These are phyloP conservation scores for Leptodermis oblonga DNA, from an alignment of 257 asterid species.

Conservation along the genomic window DNA sequence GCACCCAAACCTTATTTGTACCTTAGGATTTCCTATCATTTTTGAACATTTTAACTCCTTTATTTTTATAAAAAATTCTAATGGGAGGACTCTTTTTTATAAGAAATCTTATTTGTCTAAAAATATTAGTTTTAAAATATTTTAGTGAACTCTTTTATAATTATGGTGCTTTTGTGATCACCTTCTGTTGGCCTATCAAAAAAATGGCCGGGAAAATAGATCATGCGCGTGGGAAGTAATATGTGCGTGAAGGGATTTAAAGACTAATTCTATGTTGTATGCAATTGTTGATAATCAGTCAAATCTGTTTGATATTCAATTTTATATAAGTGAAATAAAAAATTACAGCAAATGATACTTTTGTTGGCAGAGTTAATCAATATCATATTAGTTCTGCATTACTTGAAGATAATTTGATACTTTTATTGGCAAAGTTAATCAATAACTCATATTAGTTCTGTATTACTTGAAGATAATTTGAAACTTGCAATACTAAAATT, in stretches of 20 bases:
- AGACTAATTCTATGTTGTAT: not conserved
- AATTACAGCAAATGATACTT: not conserved
- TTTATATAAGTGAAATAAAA: not conserved
- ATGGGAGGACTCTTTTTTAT: not conserved
- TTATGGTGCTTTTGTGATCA: not conserved
- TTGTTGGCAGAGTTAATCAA: not conserved
- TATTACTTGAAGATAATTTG: not conserved
- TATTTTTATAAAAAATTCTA: no score
- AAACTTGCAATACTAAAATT: not conserved
- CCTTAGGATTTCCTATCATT: not conserved
- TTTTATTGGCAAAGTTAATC: not conserved
- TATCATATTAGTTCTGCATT: not conserved
- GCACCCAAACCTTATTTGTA: not conserved
- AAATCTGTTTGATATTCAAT: not conserved
- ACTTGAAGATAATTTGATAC: not conserved
- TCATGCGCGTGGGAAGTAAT: not conserved
- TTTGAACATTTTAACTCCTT: not conserved
- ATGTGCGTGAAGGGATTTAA: not conserved
- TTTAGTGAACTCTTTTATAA: not conserved
- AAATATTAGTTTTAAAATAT: not conserved
- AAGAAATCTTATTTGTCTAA: not conserved
- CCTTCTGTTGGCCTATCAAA: not conserved
- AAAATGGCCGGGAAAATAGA: not conserved
- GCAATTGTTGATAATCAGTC: not conserved
- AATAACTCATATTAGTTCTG: not conserved